Evolutionary conservation across 2,329 filamentous ascomycete species (phyloP).

Genomic region (Calonectria crousiana): DNA sequence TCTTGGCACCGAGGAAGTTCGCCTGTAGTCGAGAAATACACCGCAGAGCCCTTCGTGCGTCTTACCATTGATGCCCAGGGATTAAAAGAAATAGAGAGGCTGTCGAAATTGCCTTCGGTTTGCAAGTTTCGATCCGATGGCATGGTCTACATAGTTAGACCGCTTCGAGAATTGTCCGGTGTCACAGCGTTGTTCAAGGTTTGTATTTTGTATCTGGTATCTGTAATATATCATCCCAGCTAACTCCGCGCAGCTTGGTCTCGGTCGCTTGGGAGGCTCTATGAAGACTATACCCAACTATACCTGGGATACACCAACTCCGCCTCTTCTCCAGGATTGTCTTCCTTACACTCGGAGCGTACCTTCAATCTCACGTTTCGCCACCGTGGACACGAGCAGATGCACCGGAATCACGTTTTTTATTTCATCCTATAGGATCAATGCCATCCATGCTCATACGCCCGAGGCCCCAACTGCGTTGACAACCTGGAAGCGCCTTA

Average conservation of each 20-base stretch:
- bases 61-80: constrained; percentile 6
- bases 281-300: constrained; percentile 10
- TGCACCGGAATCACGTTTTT: constrained; percentile 15
- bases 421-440: constrained; percentile 10
- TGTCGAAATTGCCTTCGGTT: not conserved
- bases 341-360: not conserved
- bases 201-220: not conserved
- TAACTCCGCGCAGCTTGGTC: not conserved
- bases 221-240: not conserved
- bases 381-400: not conserved
- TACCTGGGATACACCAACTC: constrained; percentile 17
- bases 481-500: constrained; percentile 4
- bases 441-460: constrained; percentile 8
- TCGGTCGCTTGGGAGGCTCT: not conserved
- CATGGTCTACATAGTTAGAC: constrained; percentile 8
- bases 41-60: not conserved
- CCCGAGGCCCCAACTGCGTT: not conserved
- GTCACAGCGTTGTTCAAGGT: constrained; percentile 1
- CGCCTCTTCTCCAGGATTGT: constrained; percentile 1
- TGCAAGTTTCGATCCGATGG: constrained; percentile 3
- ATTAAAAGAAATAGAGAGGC: not conserved
- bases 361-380: not conserved
- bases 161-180: not conserved
- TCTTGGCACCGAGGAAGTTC: not conserved
- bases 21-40: not conserved